Percentiles rank a stretch among this genome's conserved stretches.
phyloP scores from a whole-genome alignment of 139 green algal genomes.

The Tetradesmus obliquus region DNA sequence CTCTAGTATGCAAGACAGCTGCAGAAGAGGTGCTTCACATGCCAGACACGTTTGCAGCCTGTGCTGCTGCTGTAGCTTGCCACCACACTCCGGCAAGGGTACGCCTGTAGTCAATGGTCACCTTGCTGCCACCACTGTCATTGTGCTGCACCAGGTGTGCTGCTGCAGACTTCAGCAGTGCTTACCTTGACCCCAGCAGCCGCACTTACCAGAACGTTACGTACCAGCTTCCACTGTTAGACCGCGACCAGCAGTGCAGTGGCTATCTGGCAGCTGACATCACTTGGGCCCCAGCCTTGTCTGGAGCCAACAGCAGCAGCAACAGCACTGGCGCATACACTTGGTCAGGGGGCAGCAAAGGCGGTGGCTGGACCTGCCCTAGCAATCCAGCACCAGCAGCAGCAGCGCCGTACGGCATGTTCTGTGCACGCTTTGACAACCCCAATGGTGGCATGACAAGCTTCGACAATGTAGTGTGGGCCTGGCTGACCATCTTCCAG shows the following conservation, averaged over 20 bases:
- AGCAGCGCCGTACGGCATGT: constrained; percentile 34
- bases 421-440: constrained; percentile 66
- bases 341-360: constrained; percentile 24
- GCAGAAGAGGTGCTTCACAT: neutral
- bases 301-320: neutral
- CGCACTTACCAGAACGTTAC: constrained; percentile 38
- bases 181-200: neutral
- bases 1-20: neutral
- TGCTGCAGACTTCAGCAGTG: constrained; percentile 31
- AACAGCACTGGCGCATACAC: constrained; percentile 12
- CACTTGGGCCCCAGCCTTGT: constrained; percentile 31
- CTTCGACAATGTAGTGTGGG: constrained; percentile 84
- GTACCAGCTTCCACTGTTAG: constrained; percentile 40
- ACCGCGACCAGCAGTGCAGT: constrained; percentile 45
- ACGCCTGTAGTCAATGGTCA: neutral
- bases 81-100: neutral
- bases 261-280: constrained; percentile 43
- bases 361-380: constrained; percentile 29
- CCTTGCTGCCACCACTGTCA: neutral
- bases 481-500: constrained; percentile 85
- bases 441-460: constrained; percentile 67
- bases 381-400: neutral
- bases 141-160: constrained; percentile 39
- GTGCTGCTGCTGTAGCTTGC: neutral
- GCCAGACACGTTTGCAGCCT: neutral